phyloP scores from a whole-genome alignment of 2,329 filamentous ascomycete genomes.

The Fonsecaea pedrosoi region DNA sequence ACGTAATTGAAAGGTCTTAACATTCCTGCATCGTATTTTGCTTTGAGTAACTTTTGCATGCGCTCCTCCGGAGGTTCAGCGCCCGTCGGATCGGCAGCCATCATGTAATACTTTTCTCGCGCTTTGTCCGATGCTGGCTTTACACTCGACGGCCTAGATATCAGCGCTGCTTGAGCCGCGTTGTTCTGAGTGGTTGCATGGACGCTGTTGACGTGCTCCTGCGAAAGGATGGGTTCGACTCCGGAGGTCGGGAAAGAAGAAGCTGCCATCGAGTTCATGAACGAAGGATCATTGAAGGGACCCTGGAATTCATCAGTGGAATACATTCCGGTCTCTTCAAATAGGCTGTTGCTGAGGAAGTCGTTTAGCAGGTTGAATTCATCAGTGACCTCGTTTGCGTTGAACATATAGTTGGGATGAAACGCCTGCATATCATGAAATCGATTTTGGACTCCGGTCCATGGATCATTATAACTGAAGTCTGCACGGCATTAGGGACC shows the following conservation, averaged over 20 bases:
- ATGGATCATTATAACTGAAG: constrained; percentile 82
- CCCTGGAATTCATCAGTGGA: constrained; percentile 70
- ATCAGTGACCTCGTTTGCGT: constrained; percentile 89
- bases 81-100: constrained; percentile 91
- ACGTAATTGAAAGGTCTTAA: constrained; percentile 98
- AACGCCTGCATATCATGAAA: constrained; percentile 95
- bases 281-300: constrained; percentile 65
- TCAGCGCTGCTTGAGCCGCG: constrained; percentile 56
- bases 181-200: constrained; percentile 48
- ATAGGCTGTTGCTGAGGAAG: constrained; percentile 87
- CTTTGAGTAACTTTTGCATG: constrained; percentile 91
- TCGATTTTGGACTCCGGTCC: constrained; percentile 74
- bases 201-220: constrained; percentile 48
- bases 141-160: constrained; percentile 66
- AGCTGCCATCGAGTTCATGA: constrained; percentile 53
- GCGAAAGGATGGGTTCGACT: constrained; percentile 45
- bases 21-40: constrained; percentile 94
- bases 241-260: constrained; percentile 41
- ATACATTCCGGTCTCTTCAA: constrained; percentile 77
- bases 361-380: constrained; percentile 98
- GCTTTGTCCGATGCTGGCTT: constrained; percentile 69
- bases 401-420: constrained; percentile 94
- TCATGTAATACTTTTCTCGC: constrained; percentile 89
- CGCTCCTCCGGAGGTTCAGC: constrained; percentile 87
- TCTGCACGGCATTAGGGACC: constrained; percentile 60